Evolutionary conservation across 345 rosid genomes (phyloP).

Genomic region (Melaleuca alternifolia): DNA sequence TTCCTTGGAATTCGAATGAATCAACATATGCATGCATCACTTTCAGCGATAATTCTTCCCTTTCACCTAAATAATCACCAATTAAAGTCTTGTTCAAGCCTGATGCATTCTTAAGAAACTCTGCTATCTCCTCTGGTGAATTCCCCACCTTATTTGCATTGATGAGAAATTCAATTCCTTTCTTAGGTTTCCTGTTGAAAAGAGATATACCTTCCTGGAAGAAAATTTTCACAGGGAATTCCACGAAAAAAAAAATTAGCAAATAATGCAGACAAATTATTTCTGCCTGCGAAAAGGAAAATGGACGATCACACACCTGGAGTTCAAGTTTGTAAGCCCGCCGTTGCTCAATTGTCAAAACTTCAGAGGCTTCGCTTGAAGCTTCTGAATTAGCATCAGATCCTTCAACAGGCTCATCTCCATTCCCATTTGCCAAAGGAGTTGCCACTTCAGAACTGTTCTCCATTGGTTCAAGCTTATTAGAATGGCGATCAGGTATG

Average conservation of each 20-base stretch:
- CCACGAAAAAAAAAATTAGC: slow-evolving; percentile 1
- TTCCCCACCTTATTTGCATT: slow-evolving; percentile 90
- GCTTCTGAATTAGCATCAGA: slow-evolving; percentile 89
- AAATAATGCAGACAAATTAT: not conserved
- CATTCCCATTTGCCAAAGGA: slow-evolving; percentile 72
- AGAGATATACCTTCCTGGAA: slow-evolving; percentile 99
- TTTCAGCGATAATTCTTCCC: slow-evolving; percentile 88
- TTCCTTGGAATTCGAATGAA: slow-evolving; percentile 78
- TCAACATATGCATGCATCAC: slow-evolving; percentile 99
- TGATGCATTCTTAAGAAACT: slow-evolving; percentile 83
- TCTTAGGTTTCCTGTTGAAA: slow-evolving; percentile 94
- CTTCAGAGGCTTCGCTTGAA: slow-evolving; percentile 76
- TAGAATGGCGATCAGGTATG: slow-evolving; percentile 78
- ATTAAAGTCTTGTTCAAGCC: slow-evolving; percentile 79
- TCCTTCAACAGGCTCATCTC: slow-evolving; percentile 67
- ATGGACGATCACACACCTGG: slow-evolving; percentile 40
- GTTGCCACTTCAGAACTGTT: slow-evolving; percentile 53
- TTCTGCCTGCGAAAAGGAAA: not conserved
- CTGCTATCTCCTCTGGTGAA: slow-evolving; percentile 93
- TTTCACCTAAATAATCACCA: slow-evolving; percentile 98
- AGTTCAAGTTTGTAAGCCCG: slow-evolving; percentile 99
- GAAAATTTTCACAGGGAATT: slow-evolving; percentile 28
- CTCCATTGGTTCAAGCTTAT: slow-evolving; percentile 55
- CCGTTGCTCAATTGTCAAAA: slow-evolving; percentile 86
- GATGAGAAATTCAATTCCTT: slow-evolving; percentile 91